A percentile compares a stretch with the other conserved stretches of the same genome.
These are phyloP conservation scores for Corymbia calophylla DNA, from an alignment of 441 rosid genomes.

Conservation along the genomic window DNA sequence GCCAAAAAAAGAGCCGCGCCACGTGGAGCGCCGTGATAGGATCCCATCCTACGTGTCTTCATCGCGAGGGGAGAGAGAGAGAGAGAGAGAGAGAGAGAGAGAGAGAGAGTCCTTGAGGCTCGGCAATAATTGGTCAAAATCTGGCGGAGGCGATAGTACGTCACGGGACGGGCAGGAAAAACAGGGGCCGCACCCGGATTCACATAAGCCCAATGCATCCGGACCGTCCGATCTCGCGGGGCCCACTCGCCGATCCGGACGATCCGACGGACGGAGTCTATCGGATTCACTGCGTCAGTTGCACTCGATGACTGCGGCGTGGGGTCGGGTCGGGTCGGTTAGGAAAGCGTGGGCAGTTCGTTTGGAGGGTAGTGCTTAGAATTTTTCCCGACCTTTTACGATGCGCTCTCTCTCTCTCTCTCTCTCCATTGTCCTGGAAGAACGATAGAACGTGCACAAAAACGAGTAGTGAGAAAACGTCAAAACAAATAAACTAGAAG, in stretches of 20 bases:
- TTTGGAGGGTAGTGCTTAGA: background rate
- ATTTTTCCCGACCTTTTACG: background rate
- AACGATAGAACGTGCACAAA: background rate
- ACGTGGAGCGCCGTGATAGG: background rate
- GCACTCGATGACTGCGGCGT: background rate
- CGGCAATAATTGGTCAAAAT: background rate
- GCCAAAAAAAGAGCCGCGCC: background rate
- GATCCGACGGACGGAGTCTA: background rate
- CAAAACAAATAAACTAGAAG: background rate
- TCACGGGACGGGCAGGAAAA: background rate
- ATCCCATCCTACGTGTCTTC: background rate
- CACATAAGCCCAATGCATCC: background rate
- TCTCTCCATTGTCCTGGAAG: background rate
- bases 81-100: background rate
- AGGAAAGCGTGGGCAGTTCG: background rate
- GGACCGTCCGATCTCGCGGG: background rate
- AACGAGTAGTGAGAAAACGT: background rate
- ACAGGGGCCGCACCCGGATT: background rate
- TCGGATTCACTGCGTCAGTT: background rate
- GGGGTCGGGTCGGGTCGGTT: background rate
- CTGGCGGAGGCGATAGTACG: background rate
- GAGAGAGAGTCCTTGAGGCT: background rate
- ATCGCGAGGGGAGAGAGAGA: background rate
- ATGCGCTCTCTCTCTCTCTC: background rate
- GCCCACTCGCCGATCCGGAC: accelerated